Percentiles rank a stretch among this genome's conserved stretches.
These are phyloP conservation scores for Lepidium africanum DNA, from an alignment of 345 rosid species.

Conservation along the genomic window DNA sequence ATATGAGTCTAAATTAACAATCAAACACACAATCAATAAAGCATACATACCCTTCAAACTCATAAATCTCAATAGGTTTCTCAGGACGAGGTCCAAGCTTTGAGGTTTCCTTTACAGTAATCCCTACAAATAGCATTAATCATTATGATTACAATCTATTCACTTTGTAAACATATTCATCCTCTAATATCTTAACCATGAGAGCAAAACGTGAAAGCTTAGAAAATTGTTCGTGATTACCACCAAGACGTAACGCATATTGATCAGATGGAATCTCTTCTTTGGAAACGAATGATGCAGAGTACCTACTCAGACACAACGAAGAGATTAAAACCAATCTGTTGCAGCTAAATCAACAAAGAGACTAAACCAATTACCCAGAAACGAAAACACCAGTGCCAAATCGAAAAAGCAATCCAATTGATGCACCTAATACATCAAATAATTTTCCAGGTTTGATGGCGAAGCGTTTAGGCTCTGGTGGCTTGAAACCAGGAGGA, in stretches of 20 bases:
- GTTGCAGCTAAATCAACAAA: neutral
- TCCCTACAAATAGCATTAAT: conserved; percentile 36
- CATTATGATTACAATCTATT: neutral
- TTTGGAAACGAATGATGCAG: conserved; percentile 62
- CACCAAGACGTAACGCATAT: conserved; percentile 61
- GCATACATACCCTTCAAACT: conserved; percentile 71
- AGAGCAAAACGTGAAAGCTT: conserved; percentile 5
- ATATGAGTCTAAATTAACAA: neutral
- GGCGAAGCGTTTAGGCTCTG: conserved; percentile 60
- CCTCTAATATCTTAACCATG: neutral
- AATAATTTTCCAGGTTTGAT: conserved; percentile 49
- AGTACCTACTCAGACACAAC: conserved; percentile 43
- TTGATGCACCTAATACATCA: conserved; percentile 63
- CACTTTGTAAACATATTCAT: neutral
- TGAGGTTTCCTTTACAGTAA: conserved; percentile 63
- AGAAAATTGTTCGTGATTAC: conserved; percentile 30
- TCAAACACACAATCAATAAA: neutral
- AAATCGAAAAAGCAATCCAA: conserved; percentile 58
- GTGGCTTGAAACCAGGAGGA: conserved; percentile 36
- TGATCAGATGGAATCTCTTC: conserved; percentile 64
- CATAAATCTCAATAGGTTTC: conserved; percentile 86
- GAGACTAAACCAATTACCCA: conserved; percentile 36
- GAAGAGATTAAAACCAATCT: neutral
- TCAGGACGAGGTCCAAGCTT: conserved; percentile 87
- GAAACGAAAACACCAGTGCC: conserved; percentile 78